Base-by-base conservation (phyloP, 768 basidiomycete species). In the Cyclocybe aegerita region DNA sequence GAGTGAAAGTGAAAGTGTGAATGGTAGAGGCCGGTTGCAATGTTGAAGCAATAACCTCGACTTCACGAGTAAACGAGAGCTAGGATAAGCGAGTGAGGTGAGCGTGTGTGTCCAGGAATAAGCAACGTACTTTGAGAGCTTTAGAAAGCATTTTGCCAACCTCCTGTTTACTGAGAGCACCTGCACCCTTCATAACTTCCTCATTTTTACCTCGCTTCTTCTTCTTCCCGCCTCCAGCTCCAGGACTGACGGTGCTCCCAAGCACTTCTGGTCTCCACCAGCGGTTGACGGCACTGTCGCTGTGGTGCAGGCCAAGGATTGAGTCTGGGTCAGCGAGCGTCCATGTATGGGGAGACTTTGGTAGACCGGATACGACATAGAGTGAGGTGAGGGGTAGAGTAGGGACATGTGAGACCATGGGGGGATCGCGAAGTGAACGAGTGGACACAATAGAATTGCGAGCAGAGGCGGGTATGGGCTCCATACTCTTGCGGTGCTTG, bases 261-360 rank as follows among this genome's bases (percentile, higher is more conserved):
- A 95, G 81, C 10, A 94, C 90, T 68, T 95, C 93, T 39, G 93
- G 88, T 40, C 91, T 74, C 91, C 91, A 95, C 85, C 89, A 94
- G 41, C 91, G 80, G 56, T 79, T 84, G 49, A 94, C 92, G 44
- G 91, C 93, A 50, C 89, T 87, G 39, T 92, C 90, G 37, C 80
- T 77, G 61, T 95, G 93, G 60, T 89, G 83, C 44, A 93, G 77
- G 42, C 89, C 90, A 43, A 87, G 70, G 46, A 91, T 86, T 1
- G 90, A 80, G 65, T 92, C 90, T 0, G 86, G 85, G 65, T 94
- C 93, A 0, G 90, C 86, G 39, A 93, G 80, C 12, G 90, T 89
- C 92, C 93, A 95, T 9, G 88, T 92, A 65, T 90, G 83, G 0
- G 92, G 90, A 30, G 86, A 86, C 67, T 94, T 94, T 12, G 91